These are phyloP conservation scores for Lasiodiplodia theobromae DNA, from an alignment of 2,329 filamentous ascomycete genomes.

Conservation along the genomic window DNA sequence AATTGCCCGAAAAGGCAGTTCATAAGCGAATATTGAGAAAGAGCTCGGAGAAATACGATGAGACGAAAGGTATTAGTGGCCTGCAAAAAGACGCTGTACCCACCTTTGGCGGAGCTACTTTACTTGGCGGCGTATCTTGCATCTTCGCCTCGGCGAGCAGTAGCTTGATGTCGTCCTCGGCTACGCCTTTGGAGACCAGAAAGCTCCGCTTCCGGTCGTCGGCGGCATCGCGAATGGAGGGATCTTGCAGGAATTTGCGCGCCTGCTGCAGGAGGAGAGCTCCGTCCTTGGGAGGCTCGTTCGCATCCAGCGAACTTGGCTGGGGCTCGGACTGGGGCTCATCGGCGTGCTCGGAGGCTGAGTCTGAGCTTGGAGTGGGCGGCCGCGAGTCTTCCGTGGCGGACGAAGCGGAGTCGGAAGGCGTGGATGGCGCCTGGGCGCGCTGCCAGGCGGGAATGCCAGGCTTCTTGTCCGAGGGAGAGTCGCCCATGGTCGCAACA, in stretches of 20 bases:
- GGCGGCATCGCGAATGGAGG: conserved; percentile 72
- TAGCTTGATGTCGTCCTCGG: conserved; percentile 69
- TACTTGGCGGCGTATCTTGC: conserved; percentile 29
- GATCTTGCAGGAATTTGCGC: conserved; percentile 76
- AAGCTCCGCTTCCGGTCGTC: conserved; percentile 78
- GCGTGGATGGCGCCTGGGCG: conserved; percentile 32
- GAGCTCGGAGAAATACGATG: background rate
- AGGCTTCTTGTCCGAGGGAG: conserved; percentile 19
- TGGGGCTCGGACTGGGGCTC: conserved; percentile 31
- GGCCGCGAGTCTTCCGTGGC: conserved; percentile 2
- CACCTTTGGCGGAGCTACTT: conserved; percentile 14
- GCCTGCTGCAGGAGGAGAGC: conserved; percentile 67
- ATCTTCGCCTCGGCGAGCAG: conserved; percentile 58
- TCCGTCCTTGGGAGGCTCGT: conserved; percentile 6
- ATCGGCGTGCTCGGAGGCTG: conserved; percentile 33
- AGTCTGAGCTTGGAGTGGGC: conserved; percentile 29
- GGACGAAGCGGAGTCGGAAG: conserved; percentile 28
- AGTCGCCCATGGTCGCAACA: conserved; percentile 10
- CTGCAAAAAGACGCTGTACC: background rate
- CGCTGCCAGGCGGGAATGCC: conserved; percentile 45
- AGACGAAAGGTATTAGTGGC: background rate
- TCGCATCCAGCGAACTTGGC: conserved; percentile 32
- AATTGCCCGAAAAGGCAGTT: background rate
- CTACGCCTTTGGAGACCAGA: conserved; percentile 77
- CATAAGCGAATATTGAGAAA: background rate